Base-by-base conservation (phyloP, 1,284 basidiomycete species). In the Trametes polyzona region DNA sequence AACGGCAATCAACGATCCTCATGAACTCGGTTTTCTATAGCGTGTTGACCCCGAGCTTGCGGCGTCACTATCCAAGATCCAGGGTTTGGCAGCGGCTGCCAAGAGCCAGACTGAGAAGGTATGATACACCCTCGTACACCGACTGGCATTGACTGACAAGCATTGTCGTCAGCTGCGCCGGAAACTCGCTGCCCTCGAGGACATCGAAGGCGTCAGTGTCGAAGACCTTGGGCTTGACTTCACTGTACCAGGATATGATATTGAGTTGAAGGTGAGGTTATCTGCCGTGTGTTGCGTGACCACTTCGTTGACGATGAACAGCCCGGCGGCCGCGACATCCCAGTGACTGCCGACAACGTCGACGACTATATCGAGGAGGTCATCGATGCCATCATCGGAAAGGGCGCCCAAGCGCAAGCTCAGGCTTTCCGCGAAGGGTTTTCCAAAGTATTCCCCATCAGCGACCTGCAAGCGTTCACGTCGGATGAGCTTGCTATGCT, bases 191-290 rank as follows among this genome's bases (percentile, higher is more conserved):
- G 67, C 80, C 39, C 74, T 85, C 55, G 85, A 87, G 64, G 73
- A 64, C 40, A 56, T 68, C 12, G 65, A 66, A n/a, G 33, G 67
- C 16, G 80, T 95, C 60, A 82, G 83, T 24, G 83, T 99, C 5
- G 90, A 92, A 61, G 93, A 96, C 68, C 83, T 99, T 36, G 87
- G 90, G 0, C 82, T 99, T 29, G 96, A 99, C 76, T 98, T 98
- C 71, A 98, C 96, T 3, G 80, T 99, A 14, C 97, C 97, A 9
- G 97, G 97, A 9, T 95, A 96, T 67, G 88, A 94, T 67, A 91
- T 98, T 56, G 94, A 97, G 73, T 81, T 98, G 44, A 84, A 87
- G 69, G 88, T 90, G 71, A 57, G 83, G 73, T n/a, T 39, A 26
- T 4, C 29, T 24, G 33, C 10, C n/a, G 32, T 26, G 27, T 17